Evolutionary conservation across 2,329 filamentous ascomycete species (phyloP).

Genomic region (Botrytis sinoallii): DNA sequence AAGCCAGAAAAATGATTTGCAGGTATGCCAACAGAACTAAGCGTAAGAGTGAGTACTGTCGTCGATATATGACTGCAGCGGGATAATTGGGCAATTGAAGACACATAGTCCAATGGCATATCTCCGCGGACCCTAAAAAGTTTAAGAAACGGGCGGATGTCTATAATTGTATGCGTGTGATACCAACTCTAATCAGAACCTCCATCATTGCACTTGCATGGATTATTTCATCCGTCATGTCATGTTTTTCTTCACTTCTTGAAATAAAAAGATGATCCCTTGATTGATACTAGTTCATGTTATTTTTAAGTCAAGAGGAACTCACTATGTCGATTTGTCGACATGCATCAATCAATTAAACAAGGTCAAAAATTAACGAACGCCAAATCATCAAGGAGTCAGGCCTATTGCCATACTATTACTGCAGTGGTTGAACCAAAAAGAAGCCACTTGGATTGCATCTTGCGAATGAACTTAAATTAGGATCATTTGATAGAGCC

Average conservation of each 20-base stretch:
- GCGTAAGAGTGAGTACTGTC: background rate
- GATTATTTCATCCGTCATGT: background rate
- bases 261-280: background rate
- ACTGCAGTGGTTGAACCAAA: background rate
- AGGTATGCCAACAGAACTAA: background rate
- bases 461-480: slow-evolving; percentile 33
- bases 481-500: too few species aligned
- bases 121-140: background rate
- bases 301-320: background rate
- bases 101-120: background rate
- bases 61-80: background rate
- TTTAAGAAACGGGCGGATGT: background rate
- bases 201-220: background rate
- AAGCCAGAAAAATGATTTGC: background rate
- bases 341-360: background rate
- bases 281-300: background rate
- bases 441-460: slow-evolving; percentile 55
- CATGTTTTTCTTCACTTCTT: background rate
- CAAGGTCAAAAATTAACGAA: too few species aligned
- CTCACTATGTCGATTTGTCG: background rate
- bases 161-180: too few species aligned
- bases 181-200: too few species aligned
- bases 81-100: background rate
- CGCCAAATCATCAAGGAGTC: background rate
- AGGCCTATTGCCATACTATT: background rate